phyloP scores from a whole-genome alignment of 768 basidiomycete species.

The Exsudoporus frostii region DNA sequence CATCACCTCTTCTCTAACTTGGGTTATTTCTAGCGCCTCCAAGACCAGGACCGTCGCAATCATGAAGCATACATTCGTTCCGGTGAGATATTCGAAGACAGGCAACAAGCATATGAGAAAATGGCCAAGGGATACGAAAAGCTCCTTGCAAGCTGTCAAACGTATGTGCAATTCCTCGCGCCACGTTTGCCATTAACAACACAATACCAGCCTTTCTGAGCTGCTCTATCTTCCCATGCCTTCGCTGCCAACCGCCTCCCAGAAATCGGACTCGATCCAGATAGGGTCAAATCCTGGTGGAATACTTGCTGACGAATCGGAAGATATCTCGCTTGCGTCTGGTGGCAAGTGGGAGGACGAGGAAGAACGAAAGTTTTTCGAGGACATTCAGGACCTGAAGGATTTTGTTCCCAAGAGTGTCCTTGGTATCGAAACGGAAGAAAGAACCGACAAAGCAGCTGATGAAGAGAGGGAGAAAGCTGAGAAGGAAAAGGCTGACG shows the following conservation, averaged over 20 bases:
- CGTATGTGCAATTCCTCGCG: conserved; percentile 44
- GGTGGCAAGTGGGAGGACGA: conserved; percentile 98
- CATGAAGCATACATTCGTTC: conserved; percentile 99
- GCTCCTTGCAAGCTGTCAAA: conserved; percentile 81
- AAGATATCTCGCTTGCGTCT: conserved; percentile 45
- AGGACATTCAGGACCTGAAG: conserved; percentile 86
- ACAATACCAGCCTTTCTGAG: conserved; percentile 71
- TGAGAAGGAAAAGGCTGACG: conserved; percentile 55
- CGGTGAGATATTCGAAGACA: conserved; percentile 98
- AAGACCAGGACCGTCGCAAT: conserved; percentile 95
- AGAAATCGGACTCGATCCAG: conserved; percentile 78
- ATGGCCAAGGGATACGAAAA: conserved; percentile 97
- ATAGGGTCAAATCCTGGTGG: conserved; percentile 54
- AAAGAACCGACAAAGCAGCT: conserved; percentile 38
- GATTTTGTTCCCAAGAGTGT: conserved; percentile 90
- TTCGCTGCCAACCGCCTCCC: conserved; percentile 73
- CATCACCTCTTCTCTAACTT: neutral
- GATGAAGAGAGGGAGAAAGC: conserved; percentile 46
- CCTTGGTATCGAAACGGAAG: conserved; percentile 60
- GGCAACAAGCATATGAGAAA: conserved; percentile 98
- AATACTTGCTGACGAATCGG: conserved; percentile 50
- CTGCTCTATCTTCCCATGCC: conserved; percentile 83
- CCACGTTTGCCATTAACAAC: conserved; percentile 8
- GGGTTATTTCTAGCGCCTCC: conserved; percentile 61
- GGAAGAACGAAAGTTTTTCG: conserved; percentile 91